phyloP scores from a whole-genome alignment of 1,139 yeast species.

The Candida mesenterica region DNA sequence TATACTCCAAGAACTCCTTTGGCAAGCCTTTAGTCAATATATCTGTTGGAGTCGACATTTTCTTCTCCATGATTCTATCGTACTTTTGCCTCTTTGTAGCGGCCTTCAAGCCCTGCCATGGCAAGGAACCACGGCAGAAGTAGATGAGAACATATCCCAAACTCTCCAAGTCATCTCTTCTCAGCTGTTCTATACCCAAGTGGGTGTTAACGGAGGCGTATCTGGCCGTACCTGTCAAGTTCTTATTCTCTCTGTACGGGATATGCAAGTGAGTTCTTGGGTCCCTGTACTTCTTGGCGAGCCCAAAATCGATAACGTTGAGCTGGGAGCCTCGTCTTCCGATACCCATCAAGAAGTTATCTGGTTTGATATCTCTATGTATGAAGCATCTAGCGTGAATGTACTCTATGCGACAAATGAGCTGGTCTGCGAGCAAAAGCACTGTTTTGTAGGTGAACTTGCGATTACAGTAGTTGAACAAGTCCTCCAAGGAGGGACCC shows the following conservation, averaged over 20 bases:
- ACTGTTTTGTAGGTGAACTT: slow-evolving; percentile 93
- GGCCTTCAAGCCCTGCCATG: slow-evolving; percentile 99
- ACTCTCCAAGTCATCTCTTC: slow-evolving; percentile 95
- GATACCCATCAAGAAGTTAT: slow-evolving; percentile 94
- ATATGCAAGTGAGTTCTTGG: slow-evolving; percentile 95
- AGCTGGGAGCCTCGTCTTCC: slow-evolving; percentile 95
- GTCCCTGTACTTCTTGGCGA: slow-evolving; percentile 93
- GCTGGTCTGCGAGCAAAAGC: slow-evolving; percentile 87
- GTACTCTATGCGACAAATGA: slow-evolving; percentile 90
- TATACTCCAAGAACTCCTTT: slow-evolving; percentile 80
- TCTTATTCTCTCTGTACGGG: slow-evolving; percentile 94
- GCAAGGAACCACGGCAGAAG: slow-evolving; percentile 91
- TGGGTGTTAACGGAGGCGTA: slow-evolving; percentile 96
- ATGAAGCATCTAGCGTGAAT: slow-evolving; percentile 94
- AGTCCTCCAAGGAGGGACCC: slow-evolving; percentile 94
- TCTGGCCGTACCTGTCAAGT: slow-evolving; percentile 95
- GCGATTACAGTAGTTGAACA: slow-evolving; percentile 93
- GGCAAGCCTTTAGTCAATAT: slow-evolving; percentile 91
- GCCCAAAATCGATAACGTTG: slow-evolving; percentile 94
- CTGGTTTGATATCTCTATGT: slow-evolving; percentile 92
- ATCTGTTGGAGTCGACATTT: slow-evolving; percentile 89
- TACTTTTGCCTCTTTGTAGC: slow-evolving; percentile 96
- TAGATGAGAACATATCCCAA: slow-evolving; percentile 93
- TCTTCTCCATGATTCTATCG: slow-evolving; percentile 94
- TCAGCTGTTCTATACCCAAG: slow-evolving; percentile 92